Evolutionary conservation across 2,329 filamentous ascomycete species (phyloP).

Genomic region (Penicillium brasilianum): DNA sequence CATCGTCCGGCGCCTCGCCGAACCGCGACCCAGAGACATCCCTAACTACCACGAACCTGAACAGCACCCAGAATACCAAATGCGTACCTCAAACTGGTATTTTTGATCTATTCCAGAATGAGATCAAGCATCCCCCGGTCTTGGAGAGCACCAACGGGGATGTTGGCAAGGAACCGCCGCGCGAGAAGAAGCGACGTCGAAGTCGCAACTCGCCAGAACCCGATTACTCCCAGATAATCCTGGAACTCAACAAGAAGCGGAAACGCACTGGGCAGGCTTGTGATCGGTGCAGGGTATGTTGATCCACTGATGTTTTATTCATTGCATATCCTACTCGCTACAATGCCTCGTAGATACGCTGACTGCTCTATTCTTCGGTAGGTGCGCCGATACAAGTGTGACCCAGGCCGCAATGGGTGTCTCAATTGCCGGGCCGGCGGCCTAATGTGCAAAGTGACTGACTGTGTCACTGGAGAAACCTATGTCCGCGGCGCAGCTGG

Average conservation of each 20-base stretch:
- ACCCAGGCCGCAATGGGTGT: not conserved
- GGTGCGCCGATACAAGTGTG: constrained; percentile 1
- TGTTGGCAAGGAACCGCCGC: not conserved
- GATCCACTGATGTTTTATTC: too few relatives aligned
- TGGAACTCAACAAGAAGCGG: not conserved
- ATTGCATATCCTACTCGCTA: too few relatives aligned
- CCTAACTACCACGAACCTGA: too few relatives aligned
- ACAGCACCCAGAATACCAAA: too few relatives aligned
- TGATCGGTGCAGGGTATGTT: constrained; percentile 25
- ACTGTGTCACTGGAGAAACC: constrained; percentile 8
- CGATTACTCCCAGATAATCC: constrained; percentile 11
- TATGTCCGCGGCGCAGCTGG: constrained; percentile 3
- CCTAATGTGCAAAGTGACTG: constrained; percentile 4
- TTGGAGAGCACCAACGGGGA: not conserved
- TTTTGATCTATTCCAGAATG: too few relatives aligned
- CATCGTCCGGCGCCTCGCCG: too few relatives aligned
- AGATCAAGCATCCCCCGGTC: not conserved
- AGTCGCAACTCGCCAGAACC: constrained; percentile 1
- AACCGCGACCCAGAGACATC: too few relatives aligned
- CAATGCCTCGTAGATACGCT: not conserved
- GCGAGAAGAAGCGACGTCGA: constrained; percentile 7
- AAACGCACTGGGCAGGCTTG: constrained; percentile 18
- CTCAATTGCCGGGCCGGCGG: not conserved
- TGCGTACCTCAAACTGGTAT: too few relatives aligned
- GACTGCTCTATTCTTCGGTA: not conserved